Evolutionary conservation across 1,284 basidiomycete species (phyloP), one percentile per base, ranked within the genome.

Genomic region (Malassezia arunalokei): DNA sequence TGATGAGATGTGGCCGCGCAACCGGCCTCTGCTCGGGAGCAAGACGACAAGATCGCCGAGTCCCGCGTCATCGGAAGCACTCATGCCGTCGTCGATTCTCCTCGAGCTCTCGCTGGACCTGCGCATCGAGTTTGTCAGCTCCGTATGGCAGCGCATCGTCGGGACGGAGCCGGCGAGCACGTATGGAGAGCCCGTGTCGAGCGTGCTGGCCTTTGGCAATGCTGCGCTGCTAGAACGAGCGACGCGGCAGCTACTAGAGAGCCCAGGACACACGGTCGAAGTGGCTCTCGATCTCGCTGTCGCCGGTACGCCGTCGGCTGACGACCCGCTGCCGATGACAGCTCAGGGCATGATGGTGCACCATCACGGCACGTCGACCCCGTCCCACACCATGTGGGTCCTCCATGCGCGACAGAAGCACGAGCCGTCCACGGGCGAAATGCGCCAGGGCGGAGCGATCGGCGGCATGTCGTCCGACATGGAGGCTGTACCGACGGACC

Each of bases 321-420:
- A 88, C 72, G 81, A 82, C 15, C 40, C 40, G 8, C 8, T 41
- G 12, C 15, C 35, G 66, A 91, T 98, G 83, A 90, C 95, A 66
- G 94, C 88, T 37, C 94, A 94, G 71, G 94, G 94, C 20, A 96
- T 99, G 92, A 81, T 98, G 62, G 92, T 98, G 83, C 82, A 87
- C 60, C 89, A 94, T 74, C 82, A 87, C 32, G 82, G 88, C 68
- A 84, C 83, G 49, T 85, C 85, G 5, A 79, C 81, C 56, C 83
- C 88, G 3, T 87, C 90, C 20, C 94, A 98, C 74, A 94, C 92
- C 5, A 96, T 98, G 91, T 99, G 94, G 94, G 91, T 96, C 39
- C 82, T 95, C 72, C 39, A 31, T 29, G 11, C 33, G 20, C 30
- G n/a, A n/a, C 12, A 30, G 11, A 24, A 40, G 14, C 3, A n/a